Evolutionary conservation across 148 eudicot species (phyloP), one percentile per base, ranked within the genome.

Genomic region (Hydrangea macrophylla): DNA sequence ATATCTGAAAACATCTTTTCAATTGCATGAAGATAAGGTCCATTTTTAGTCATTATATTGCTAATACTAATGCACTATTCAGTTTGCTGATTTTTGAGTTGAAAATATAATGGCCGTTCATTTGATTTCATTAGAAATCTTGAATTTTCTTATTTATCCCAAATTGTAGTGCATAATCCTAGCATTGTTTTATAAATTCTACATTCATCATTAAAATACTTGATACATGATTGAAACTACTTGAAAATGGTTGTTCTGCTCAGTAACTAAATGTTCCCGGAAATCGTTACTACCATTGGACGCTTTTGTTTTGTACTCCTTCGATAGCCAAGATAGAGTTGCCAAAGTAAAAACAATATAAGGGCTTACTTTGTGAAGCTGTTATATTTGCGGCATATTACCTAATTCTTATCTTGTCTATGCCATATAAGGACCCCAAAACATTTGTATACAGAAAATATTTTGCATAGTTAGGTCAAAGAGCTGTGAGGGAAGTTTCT

Each of bases 291-390:
- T n/a, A n/a, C n/a, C n/a, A n/a, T n/a, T n/a, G n/a, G n/a, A n/a
- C n/a, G n/a, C n/a, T n/a, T n/a, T n/a, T n/a, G n/a, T n/a, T n/a
- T n/a, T n/a, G n/a, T n/a, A n/a, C n/a, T n/a, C n/a, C n/a, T n/a
- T n/a, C n/a, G n/a, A 56, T 57, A n/a, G 37, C 26, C 25, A 57
- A 57, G 37, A 42, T 30, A 28, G 56, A 67, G 60, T 61, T 55
- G 25, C 35, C 18, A 1, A 2, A 24, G 23, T 26, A 26, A 31
- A 54, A 55, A 35, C 10, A 54, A 20, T n/a, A 7, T 44, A 28
- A 17, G 5, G 30, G 30, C 58, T 57, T 37, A 15, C 13, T 37
- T 57, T 44, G 31, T 26, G 5, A 35, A 69, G 56, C 64, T 69
- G 28, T 69, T 39, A 8, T 15, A 26, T 11, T 67, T 39, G 15